These are phyloP conservation scores for Whalleya microplaca DNA, from an alignment of 2,329 filamentous ascomycete genomes.

Conservation along the genomic window DNA sequence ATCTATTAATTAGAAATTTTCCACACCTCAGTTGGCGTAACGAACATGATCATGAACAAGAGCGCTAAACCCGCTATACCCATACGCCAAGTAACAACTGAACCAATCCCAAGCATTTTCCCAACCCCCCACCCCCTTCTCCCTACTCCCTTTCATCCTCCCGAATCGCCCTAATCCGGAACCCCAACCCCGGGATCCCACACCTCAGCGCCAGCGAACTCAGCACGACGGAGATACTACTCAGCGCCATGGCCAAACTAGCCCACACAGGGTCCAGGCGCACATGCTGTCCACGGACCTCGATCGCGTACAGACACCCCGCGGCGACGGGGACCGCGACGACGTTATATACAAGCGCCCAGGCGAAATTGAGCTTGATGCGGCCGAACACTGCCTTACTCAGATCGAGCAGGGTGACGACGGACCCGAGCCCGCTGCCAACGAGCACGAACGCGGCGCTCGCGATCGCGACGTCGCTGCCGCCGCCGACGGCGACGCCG, in stretches of 20 bases:
- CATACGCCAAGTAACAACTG: too few relatives aligned
- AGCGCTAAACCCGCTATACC: too few relatives aligned
- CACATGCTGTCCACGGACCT: slow-evolving; percentile 56
- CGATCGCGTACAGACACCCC: slow-evolving; percentile 70
- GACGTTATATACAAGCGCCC: slow-evolving; percentile 83
- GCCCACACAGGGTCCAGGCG: slow-evolving; percentile 83
- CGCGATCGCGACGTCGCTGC: slow-evolving; percentile 82
- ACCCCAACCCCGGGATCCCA: slow-evolving; percentile 40
- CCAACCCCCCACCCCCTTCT: neutral
- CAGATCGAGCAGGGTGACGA: slow-evolving; percentile 75
- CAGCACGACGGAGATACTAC: slow-evolving; percentile 84
- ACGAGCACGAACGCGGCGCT: slow-evolving; percentile 83
- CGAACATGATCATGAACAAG: too few relatives aligned
- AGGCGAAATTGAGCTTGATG: slow-evolving; percentile 83
- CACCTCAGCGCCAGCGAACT: slow-evolving; percentile 76
- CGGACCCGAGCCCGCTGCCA: slow-evolving; percentile 68
- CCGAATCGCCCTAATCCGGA: slow-evolving; percentile 26
- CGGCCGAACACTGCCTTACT: slow-evolving; percentile 73
- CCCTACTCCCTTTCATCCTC: neutral
- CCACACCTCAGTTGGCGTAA: too few relatives aligned
- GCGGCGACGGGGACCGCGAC: slow-evolving; percentile 80
- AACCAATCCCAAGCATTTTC: neutral
- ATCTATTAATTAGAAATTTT: too few relatives aligned
- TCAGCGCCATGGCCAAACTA: slow-evolving; percentile 87
- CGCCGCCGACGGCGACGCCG: slow-evolving; percentile 81